Conservation (phyloP, 495 filamentous ascomycete species). For the Hypomontagnella monticulosa region DNA sequence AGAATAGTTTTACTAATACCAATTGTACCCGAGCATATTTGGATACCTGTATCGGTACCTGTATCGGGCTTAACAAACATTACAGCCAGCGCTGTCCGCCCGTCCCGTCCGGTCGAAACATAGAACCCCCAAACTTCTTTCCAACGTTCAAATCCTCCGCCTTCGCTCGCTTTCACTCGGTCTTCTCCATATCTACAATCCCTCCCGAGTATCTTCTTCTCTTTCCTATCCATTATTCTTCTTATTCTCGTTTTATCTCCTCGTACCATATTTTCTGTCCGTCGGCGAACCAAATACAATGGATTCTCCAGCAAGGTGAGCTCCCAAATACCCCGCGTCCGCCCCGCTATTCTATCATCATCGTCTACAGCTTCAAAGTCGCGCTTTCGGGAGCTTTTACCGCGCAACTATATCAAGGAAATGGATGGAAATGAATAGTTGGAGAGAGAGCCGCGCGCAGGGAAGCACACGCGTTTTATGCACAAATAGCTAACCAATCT, state of each 20-base stretch:
- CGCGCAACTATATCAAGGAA: neutral
- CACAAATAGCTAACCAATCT: conserved; percentile 19
- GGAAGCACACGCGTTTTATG: neutral
- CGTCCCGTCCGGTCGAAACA: conserved; percentile 24
- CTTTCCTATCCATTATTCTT: conserved; percentile 29
- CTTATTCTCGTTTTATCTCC: neutral
- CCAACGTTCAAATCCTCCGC: conserved; percentile 22
- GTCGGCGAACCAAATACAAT: conserved; percentile 48
- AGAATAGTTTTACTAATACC: conserved; percentile 17
- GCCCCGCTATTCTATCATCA: conserved; percentile 50
- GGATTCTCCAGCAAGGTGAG: conserved; percentile 57
- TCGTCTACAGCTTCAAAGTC: conserved; percentile 14
- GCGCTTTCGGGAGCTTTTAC: conserved; percentile 24
- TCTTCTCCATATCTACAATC: conserved; percentile 14
- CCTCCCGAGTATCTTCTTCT: neutral
- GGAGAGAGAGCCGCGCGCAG: neutral
- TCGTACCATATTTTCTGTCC: conserved; percentile 8
- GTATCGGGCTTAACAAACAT: conserved; percentile 36
- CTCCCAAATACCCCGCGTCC: conserved; percentile 43
- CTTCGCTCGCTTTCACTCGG: conserved; percentile 22
- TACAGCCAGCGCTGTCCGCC: conserved; percentile 19
- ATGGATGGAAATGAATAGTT: neutral
- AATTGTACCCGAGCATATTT: neutral
- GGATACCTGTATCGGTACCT: neutral
- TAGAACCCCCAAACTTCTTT: conserved; percentile 25